Evolutionary conservation across 495 filamentous ascomycete genomes (phyloP).

Genomic region (Collariella sp.): DNA sequence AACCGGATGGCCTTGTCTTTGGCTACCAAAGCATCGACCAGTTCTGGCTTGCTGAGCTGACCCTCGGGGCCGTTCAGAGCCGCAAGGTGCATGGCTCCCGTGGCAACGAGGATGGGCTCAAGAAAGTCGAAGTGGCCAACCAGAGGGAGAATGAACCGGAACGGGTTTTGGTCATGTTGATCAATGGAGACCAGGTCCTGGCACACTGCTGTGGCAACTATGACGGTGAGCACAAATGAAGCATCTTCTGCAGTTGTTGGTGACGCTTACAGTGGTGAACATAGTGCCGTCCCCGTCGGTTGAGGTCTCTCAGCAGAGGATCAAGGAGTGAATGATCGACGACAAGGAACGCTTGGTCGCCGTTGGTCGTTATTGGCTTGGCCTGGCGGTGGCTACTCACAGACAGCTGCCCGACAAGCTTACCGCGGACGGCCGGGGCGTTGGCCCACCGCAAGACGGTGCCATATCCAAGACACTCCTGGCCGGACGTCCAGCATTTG

Average conservation of each 20-base stretch:
- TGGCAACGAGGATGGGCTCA: conserved; percentile 43
- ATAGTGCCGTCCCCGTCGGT: conserved; percentile 35
- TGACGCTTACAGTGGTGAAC: conserved; percentile 41
- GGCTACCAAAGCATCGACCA: conserved; percentile 42
- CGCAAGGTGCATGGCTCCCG: conserved; percentile 48
- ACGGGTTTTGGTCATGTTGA: conserved; percentile 40
- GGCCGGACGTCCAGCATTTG: conserved; percentile 40
- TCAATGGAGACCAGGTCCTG: conserved; percentile 46
- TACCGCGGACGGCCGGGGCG: conserved; percentile 34
- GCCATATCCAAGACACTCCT: conserved; percentile 41
- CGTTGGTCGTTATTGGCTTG: not conserved
- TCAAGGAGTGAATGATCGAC: conserved; percentile 24
- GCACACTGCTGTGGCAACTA: conserved; percentile 46
- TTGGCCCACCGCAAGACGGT: conserved; percentile 34
- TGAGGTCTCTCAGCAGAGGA: conserved; percentile 30
- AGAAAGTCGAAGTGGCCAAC: conserved; percentile 37
- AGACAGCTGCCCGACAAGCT: conserved; percentile 23
- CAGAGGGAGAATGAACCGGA: conserved; percentile 42
- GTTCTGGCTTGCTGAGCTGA: conserved; percentile 18
- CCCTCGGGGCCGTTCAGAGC: conserved; percentile 24
- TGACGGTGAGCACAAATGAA: not conserved
- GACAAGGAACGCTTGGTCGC: not conserved
- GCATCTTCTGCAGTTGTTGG: not conserved
- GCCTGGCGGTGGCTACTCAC: not conserved
- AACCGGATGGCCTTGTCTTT: conserved; percentile 42